Conservation (phyloP, 1,139 yeast genomes). For the Chernovozyma sophiae-reginae region DNA sequence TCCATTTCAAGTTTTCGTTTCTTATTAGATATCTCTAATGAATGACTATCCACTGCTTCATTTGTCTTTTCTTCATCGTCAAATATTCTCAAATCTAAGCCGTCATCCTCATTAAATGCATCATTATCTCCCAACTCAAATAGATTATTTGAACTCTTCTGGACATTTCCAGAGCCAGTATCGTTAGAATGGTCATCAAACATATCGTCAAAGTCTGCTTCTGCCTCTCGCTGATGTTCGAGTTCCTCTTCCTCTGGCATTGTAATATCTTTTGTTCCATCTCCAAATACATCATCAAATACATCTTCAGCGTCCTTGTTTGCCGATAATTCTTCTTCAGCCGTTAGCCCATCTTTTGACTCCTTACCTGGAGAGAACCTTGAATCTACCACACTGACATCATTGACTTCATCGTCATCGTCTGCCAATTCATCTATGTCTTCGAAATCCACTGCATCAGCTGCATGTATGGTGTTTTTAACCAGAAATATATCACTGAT, state of each 20-base stretch:
- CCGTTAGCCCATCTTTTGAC: conserved; percentile 13
- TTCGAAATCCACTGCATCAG: conserved; percentile 92
- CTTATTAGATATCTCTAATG: conserved; percentile 3
- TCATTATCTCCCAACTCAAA: conserved; percentile 7
- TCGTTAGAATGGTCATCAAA: conserved; percentile 37
- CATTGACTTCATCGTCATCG: conserved; percentile 49
- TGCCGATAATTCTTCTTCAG: conserved; percentile 4
- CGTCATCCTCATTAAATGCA: conserved; percentile 26
- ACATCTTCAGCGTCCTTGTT: conserved; percentile 28
- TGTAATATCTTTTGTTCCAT: conserved; percentile 5
- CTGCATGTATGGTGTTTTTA: conserved; percentile 63
- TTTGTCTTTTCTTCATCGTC: conserved; percentile 19
- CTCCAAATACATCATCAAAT: conserved; percentile 21
- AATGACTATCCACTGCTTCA: background rate
- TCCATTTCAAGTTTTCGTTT: conserved; percentile 22
- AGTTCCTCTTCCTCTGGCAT: conserved; percentile 25
- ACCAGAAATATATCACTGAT: conserved; percentile 40
- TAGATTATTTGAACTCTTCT: conserved; percentile 6
- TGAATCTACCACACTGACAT: conserved; percentile 8
- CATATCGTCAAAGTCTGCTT: conserved; percentile 46
- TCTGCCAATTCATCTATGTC: conserved; percentile 94
- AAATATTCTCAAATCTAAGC: conserved; percentile 35
- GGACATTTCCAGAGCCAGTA: background rate
- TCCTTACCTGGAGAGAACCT: background rate
- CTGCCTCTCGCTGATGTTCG: conserved; percentile 31